These are phyloP conservation scores for Silene uniflora DNA, from an alignment of 148 eudicot genomes.

Conservation along the genomic window DNA sequence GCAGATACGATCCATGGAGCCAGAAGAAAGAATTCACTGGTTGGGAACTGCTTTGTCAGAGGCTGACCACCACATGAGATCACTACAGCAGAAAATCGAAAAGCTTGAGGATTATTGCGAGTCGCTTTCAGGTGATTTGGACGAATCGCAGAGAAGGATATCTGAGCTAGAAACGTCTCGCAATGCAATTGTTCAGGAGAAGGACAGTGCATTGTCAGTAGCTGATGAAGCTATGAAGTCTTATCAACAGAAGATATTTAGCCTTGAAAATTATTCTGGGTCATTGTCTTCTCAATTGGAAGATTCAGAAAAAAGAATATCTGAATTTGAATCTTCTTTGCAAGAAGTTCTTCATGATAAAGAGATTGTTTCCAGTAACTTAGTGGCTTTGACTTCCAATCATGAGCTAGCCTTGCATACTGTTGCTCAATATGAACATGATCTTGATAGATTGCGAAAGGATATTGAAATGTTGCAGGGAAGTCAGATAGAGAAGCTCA, in stretches of 20 bases:
- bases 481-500: constrained; percentile 39
- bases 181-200: constrained; percentile 47
- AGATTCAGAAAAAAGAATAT: constrained; percentile 50
- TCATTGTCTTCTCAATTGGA: constrained; percentile 59
- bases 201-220: constrained; percentile 45
- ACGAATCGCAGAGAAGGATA: constrained; percentile 51
- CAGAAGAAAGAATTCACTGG: constrained; percentile 94
- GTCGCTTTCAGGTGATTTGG: constrained; percentile 55
- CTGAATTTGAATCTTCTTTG: constrained; percentile 56
- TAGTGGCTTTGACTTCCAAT: constrained; percentile 50
- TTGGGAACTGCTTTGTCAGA: constrained; percentile 76
- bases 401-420: constrained; percentile 43
- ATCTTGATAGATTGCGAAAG: constrained; percentile 42
- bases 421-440: constrained; percentile 33
- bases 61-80: constrained; percentile 59
- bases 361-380: constrained; percentile 43
- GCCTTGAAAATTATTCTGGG: constrained; percentile 45
- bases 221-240: constrained; percentile 47
- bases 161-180: constrained; percentile 52
- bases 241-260: constrained; percentile 67
- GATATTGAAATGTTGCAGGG: constrained; percentile 45
- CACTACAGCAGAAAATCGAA: constrained; percentile 83
- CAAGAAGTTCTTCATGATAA: constrained; percentile 29
- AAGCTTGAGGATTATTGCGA: constrained; percentile 49
- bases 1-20: constrained; percentile 82